These are phyloP conservation scores for Heritiera littoralis DNA, from an alignment of 345 rosid species.

Conservation along the genomic window DNA sequence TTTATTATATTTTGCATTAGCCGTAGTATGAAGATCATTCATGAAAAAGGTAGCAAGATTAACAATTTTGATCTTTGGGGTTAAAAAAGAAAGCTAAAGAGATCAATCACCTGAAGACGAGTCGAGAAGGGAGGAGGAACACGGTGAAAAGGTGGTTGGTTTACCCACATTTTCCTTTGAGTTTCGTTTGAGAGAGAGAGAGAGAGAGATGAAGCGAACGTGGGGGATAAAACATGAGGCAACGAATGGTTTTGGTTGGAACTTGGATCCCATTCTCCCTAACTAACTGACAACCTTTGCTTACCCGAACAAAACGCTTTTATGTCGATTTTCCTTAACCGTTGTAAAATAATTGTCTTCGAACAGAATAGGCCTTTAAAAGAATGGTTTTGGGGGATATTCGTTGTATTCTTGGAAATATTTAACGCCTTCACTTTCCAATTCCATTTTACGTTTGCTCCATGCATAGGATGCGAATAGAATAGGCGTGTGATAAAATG, in stretches of 20 bases:
- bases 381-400: too few relatives aligned
- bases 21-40: background rate
- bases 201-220: slow-evolving; percentile 26
- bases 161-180: background rate
- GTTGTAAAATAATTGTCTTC: too few relatives aligned
- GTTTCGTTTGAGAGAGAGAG: slow-evolving; percentile 8
- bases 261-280: slow-evolving; percentile 1
- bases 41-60: background rate
- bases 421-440: too few relatives aligned
- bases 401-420: too few relatives aligned
- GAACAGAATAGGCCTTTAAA: too few relatives aligned
- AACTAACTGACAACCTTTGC: background rate
- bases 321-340: background rate
- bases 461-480: background rate
- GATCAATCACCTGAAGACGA: background rate
- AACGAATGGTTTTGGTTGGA: background rate
- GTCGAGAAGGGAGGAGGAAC: background rate
- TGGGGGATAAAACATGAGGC: slow-evolving; percentile 27
- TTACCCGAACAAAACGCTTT: slow-evolving; percentile 1
- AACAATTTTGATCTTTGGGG: background rate
- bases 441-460: background rate
- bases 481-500: background rate
- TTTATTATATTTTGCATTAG: background rate
- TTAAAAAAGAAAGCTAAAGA: background rate
- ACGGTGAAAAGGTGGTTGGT: background rate